Evolutionary conservation across 31 red algal species (phyloP), one percentile per base, ranked within the genome.

Genomic region (Odonthalia washingtoniensis): DNA sequence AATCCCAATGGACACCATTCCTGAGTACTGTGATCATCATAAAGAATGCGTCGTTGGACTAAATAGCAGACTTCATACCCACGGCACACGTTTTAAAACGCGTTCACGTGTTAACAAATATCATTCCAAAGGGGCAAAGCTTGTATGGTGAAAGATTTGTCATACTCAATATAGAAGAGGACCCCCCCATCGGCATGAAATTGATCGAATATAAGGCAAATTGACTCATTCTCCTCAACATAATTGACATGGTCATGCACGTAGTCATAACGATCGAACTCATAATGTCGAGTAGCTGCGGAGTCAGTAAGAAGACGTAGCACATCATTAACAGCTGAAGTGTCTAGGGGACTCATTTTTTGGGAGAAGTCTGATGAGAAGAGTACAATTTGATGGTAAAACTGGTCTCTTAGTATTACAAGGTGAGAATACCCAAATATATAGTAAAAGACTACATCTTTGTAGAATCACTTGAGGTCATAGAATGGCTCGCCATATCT

Each of bases 1-100:
- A 60, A 65, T 88, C 75, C 85, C 73, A 79, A 39, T 69, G 40
- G 2, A 24, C 84, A 5, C 62, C 46, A 37, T 88, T 72, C 38
- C 79, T 80, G 16, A 80, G 16, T 40, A 67, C 32, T 16, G 74
- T 1, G 4, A 88, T 17, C 35, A n/a, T 70, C 52, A 88, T 49
- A 41, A 88, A 88, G 34, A 88, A 44, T 3, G 52, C 34, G 45
- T 70, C 62, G 3, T 69, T 69, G 57, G 49, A 14, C 21, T 57
- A 14, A 14, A 57, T 21, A 9, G 49, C 49, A 57, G 49, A 57
- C 49, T 57, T 57, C 49, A 14, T 57, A 14, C 49, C n/a, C n/a
- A n/a, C n/a, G n/a, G n/a, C n/a, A n/a, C 49, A 21, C 49, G 49
- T 57, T 57, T 21, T 21, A 21, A 57, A 21, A 9, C 9, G 9